These are phyloP conservation scores for Phytophthora brassicae DNA, from an alignment of 352 stramenopile species.

Conservation along the genomic window DNA sequence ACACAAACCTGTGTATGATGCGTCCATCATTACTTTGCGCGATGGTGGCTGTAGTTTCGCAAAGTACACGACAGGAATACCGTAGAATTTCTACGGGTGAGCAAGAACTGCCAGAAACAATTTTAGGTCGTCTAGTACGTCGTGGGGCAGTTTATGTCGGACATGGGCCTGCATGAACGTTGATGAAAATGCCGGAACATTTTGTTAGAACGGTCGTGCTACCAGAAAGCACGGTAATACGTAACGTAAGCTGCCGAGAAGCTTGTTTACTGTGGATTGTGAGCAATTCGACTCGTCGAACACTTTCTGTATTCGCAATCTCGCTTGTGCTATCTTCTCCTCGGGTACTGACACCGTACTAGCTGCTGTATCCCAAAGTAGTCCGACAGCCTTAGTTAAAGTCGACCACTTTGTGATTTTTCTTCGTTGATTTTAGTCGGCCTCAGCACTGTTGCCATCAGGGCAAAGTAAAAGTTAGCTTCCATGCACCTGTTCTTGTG, in stretches of 20 bases:
- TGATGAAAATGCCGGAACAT: conserved; percentile 3
- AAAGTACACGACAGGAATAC: conserved; percentile 11
- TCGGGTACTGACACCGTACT: neutral
- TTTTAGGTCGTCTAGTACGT: neutral
- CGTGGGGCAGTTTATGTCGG: neutral
- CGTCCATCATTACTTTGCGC: conserved; percentile 5
- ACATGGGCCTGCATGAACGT: neutral
- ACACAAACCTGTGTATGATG: conserved; percentile 3
- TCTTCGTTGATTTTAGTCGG: neutral
- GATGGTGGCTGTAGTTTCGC: neutral
- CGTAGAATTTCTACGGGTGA: neutral
- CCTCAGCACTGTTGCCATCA: neutral
- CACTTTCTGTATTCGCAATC: neutral
- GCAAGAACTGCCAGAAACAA: conserved; percentile 1
- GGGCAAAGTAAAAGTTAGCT: neutral
- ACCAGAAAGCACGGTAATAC: conserved; percentile 11
- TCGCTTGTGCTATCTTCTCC: conserved; percentile 5
- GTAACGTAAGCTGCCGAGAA: conserved; percentile 13
- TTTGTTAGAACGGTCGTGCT: conserved; percentile 12
- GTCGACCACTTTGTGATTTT: conserved; percentile 1
- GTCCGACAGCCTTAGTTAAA: conserved; percentile 1
- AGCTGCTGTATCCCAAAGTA: conserved; percentile 5
- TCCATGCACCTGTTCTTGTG: neutral
- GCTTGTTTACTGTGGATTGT: neutral
- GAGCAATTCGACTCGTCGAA: too few species aligned